Evolutionary conservation across 208 protist species (phyloP).

Genomic region (Histomonas meleagridis): DNA sequence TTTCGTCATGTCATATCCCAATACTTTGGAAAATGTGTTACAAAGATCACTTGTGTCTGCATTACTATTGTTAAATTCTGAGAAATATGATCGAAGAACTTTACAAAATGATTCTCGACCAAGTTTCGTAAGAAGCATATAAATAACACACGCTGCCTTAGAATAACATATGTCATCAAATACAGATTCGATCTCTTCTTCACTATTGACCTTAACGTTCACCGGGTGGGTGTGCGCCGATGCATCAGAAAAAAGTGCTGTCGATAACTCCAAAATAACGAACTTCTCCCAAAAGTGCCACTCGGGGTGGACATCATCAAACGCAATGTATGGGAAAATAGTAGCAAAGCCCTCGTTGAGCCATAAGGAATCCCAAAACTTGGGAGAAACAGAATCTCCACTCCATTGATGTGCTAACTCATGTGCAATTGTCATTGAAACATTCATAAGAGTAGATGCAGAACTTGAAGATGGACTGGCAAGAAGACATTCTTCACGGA

Average conservation of each 20-base stretch:
- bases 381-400: conserved; percentile 89
- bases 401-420: conserved; percentile 89
- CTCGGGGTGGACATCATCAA: not conserved
- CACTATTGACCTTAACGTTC: not conserved
- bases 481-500: conserved; percentile 18
- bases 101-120: not conserved
- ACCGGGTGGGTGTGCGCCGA: not conserved
- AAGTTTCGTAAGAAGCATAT: not conserved
- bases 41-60: not conserved
- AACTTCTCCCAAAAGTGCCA: too few relatives aligned
- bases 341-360: conserved; percentile 95
- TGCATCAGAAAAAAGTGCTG: not conserved
- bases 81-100: not conserved
- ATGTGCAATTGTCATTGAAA: conserved; percentile 59
- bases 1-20: not conserved
- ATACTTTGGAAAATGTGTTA: not conserved
- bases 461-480: not conserved
- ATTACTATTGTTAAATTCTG: not conserved
- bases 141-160: not conserved
- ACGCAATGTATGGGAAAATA: conserved; percentile 58
- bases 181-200: not conserved
- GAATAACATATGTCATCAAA: not conserved
- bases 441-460: not conserved
- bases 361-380: conserved; percentile 89
- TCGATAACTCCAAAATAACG: not conserved